phyloP scores from a whole-genome alignment of 148 eudicot genomes.

The Silene uniflora region DNA sequence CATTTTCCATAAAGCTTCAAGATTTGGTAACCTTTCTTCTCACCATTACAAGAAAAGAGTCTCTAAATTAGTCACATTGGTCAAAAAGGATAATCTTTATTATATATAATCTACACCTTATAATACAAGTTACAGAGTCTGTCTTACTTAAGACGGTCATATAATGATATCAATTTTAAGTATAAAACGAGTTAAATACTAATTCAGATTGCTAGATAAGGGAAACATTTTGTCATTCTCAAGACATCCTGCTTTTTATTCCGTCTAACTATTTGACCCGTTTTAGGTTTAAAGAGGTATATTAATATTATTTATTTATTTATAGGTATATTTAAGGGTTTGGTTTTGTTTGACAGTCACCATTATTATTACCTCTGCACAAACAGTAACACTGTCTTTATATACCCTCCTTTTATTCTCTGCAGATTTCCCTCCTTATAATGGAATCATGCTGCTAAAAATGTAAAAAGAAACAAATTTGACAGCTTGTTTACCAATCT shows the following conservation, averaged over 20 bases:
- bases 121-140: no score
- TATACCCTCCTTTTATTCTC: constrained; percentile 2
- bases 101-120: neutral
- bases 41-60: neutral
- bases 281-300: no score
- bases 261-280: no score
- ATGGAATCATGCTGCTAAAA: constrained; percentile 19
- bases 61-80: constrained; percentile 24
- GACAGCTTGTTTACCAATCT: constrained; percentile 18
- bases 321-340: constrained; percentile 27
- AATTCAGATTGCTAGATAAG: no score
- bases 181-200: no score
- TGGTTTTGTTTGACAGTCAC: constrained; percentile 12
- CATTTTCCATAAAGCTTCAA: constrained; percentile 40
- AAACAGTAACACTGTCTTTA: neutral
- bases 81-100: constrained; percentile 46
- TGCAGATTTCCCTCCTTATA: constrained; percentile 1
- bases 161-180: no score
- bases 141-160: no score
- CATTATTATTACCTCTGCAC: constrained; percentile 22
- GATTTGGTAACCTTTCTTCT: constrained; percentile 32
- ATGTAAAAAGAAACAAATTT: constrained; percentile 33
- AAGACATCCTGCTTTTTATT: no score
- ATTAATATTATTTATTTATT: no score
- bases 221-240: no score